phyloP scores from a whole-genome alignment of 2,329 filamentous ascomycete species.

The Pseudogymnoascus sp. region DNA sequence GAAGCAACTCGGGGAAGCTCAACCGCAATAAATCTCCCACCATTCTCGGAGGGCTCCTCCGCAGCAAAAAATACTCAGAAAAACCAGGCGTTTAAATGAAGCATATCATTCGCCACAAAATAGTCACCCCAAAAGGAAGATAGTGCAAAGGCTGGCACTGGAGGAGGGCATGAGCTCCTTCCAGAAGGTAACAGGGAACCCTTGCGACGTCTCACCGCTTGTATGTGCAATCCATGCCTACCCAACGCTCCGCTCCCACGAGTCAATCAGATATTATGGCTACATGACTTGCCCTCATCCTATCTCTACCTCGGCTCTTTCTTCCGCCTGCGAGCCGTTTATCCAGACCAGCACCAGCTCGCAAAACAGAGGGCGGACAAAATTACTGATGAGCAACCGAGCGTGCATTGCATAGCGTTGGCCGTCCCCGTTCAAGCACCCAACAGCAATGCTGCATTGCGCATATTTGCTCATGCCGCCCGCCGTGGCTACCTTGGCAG shows the following conservation, averaged over 20 bases:
- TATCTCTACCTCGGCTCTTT: not conserved
- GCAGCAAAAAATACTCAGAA: not conserved
- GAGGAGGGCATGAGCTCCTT: not conserved
- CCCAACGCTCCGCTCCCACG: not conserved
- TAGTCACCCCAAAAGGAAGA: not conserved
- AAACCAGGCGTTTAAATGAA: not conserved
- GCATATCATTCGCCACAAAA: not conserved
- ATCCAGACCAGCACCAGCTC: not conserved
- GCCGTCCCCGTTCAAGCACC: not conserved
- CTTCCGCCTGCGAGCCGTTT: not conserved
- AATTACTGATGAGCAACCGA: not conserved
- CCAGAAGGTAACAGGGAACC: not conserved
- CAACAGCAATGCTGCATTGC: not conserved
- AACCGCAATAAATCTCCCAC: not conserved
- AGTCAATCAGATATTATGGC: not conserved
- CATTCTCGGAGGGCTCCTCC: not conserved
- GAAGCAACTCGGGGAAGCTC: not conserved
- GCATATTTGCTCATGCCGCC: not conserved
- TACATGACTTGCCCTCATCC: not conserved
- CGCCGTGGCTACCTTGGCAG: not conserved
- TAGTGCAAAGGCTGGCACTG: not conserved
- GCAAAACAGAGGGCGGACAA: not conserved
- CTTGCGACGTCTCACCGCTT: not conserved
- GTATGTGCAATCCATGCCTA: not conserved
- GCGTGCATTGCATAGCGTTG: not conserved